Conservation (phyloP, 441 rosid genomes). For the Brassica hybrid region DNA sequence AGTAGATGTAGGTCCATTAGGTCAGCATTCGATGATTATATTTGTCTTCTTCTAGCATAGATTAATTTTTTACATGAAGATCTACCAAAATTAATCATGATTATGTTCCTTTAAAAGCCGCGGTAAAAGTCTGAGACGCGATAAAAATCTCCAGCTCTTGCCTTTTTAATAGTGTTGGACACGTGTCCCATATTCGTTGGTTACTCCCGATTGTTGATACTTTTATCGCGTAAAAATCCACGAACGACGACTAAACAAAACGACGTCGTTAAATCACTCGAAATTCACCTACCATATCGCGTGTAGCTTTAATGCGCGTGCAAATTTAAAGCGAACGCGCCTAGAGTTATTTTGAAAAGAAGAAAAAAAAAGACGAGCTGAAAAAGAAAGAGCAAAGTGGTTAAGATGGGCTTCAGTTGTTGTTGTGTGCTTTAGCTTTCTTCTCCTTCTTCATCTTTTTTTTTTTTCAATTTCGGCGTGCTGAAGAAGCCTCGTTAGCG, state of each 20-base stretch:
- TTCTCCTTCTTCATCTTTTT: neutral
- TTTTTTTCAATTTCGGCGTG: slow-evolving; percentile 41
- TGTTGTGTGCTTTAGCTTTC: slow-evolving; percentile 43
- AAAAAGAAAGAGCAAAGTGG: slow-evolving; percentile 43
- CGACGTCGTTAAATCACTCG: slow-evolving; percentile 6
- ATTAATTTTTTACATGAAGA: neutral
- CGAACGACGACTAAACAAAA: neutral
- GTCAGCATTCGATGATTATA: slow-evolving; percentile 35
- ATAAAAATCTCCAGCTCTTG: slow-evolving; percentile 29
- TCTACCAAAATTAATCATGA: slow-evolving; percentile 34
- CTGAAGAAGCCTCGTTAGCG: slow-evolving; percentile 32
- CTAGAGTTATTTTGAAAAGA: neutral
- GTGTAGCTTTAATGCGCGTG: slow-evolving; percentile 35
- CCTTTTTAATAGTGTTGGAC: neutral
- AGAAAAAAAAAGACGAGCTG: slow-evolving; percentile 28
- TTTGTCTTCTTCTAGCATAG: slow-evolving; percentile 24
- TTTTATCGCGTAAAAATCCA: slow-evolving; percentile 32
- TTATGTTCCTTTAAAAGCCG: slow-evolving; percentile 40
- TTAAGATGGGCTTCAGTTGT: slow-evolving; percentile 46
- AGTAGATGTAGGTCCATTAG: slow-evolving; percentile 35
- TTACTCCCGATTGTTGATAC: neutral
- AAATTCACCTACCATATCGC: slow-evolving; percentile 40
- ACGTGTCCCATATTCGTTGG: slow-evolving; percentile 19
- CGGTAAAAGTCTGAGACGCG: slow-evolving; percentile 32
- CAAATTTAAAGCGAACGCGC: slow-evolving; percentile 17